Evolutionary conservation across 768 basidiomycete species (phyloP), one percentile per base, ranked within the genome.

Genomic region (Lactarius tabidus): DNA sequence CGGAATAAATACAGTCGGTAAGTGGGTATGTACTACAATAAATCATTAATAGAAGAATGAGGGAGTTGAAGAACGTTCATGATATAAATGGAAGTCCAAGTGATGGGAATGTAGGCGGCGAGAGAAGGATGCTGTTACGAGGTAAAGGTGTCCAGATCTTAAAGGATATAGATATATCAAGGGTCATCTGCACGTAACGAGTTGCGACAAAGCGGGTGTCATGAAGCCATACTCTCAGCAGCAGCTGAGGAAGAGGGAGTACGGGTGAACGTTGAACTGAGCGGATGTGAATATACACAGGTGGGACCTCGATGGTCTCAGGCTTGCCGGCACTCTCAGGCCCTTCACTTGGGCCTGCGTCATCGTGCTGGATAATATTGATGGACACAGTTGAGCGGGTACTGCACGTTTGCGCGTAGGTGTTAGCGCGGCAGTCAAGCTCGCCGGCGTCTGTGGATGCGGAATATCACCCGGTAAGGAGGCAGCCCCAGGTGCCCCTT

Each of bases 311-410:
- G 56, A 93, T 84, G 51, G 90, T 91, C 74, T 90, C 91, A 20
- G 83, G 72, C 68, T 85, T 82, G 9, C 75, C 76, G 1, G 74
- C 76, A 18, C 60, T 68, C 65, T 9, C 4, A 7, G 36, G n/a
- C 2, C 73, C 74, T 63, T 80, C 81, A 5, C 85, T 82, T 10
- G 76, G 76, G 1, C 91, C 91, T 0, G 89, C 91, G 72, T 93
- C 91, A 68, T 92, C 89, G 70, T 93, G 91, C 75, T 93, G 91
- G 54, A 93, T 82, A 70, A 91, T 83, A 71, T 93, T 92, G 36
- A 93, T 85, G 89, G 81, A 55, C 90, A 78, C 77, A 90, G 77
- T 67, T 75, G 78, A 43, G 85, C 78, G 60, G 81, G 74, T 43
- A 72, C 73, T 2, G 78, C 74, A 9, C 78, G 78, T 60, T 82